Conservation (phyloP, 2,329 filamentous ascomycete genomes). For the Epicoccum sorghinum region DNA sequence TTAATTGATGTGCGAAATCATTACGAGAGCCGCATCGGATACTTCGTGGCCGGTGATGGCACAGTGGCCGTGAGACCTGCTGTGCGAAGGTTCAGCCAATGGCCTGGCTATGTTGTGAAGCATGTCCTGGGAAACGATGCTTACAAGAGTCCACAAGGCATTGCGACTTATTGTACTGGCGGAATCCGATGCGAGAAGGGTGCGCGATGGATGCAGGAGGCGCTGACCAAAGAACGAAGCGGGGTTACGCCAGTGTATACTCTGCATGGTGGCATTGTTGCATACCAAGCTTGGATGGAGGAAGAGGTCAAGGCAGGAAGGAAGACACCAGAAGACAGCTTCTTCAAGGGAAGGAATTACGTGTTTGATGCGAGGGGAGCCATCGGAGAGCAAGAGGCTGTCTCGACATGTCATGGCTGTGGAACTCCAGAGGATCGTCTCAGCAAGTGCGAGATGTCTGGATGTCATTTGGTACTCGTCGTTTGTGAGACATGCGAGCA, state of each 20-base stretch:
- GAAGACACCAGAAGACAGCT: conserved; percentile 23
- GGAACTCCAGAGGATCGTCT: conserved; percentile 19
- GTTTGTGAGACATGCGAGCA: conserved; percentile 25
- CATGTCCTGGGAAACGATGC: conserved; percentile 22
- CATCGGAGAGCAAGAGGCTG: conserved; percentile 18
- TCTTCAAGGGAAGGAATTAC: conserved; percentile 34
- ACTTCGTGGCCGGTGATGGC: conserved; percentile 27
- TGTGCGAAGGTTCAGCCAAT: conserved; percentile 33
- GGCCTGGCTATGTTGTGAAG: conserved; percentile 29
- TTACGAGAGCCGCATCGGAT: conserved; percentile 34
- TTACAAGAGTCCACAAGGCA: conserved; percentile 16
- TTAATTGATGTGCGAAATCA: conserved; percentile 34
- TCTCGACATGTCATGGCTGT: conserved; percentile 29
- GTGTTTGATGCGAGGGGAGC: conserved; percentile 34
- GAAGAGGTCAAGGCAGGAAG: conserved; percentile 22
- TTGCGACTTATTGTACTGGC: conserved; percentile 34
- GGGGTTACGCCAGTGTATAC: conserved; percentile 22
- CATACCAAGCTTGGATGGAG: conserved; percentile 32
- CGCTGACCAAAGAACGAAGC: conserved; percentile 7
- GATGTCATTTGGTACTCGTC: conserved; percentile 31
- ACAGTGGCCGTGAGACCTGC: conserved; percentile 23
- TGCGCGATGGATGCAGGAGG: conserved; percentile 35
- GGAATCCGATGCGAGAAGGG: conserved; percentile 35
- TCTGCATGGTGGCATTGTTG: conserved; percentile 30
- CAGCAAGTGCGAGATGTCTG: conserved; percentile 21